phyloP scores from a whole-genome alignment of 192 early-diverging fungal species.

The Coemansia sp. region DNA sequence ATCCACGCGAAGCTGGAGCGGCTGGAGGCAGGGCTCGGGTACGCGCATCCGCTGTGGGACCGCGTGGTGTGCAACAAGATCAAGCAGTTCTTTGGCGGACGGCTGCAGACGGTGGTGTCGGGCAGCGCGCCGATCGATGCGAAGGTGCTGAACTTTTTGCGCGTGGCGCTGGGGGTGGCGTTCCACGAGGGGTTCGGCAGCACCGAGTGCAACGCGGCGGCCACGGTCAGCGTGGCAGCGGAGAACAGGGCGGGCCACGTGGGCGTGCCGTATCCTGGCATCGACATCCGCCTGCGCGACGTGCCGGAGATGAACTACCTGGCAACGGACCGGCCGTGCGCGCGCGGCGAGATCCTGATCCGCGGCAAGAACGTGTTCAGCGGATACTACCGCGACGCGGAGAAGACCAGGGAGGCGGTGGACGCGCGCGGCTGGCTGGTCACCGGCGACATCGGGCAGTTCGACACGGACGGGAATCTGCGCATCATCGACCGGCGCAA shows the following conservation, averaged over 20 bases:
- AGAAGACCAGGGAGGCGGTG: slow-evolving; percentile 75
- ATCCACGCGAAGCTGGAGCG: slow-evolving; percentile 62
- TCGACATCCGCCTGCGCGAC: slow-evolving; percentile 83
- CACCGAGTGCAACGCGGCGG: slow-evolving; percentile 46
- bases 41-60: slow-evolving; percentile 83
- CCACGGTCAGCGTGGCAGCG: slow-evolving; percentile 27
- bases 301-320: slow-evolving; percentile 90
- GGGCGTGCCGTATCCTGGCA: slow-evolving; percentile 73
- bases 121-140: slow-evolving; percentile 71
- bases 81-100: slow-evolving; percentile 73
- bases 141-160: slow-evolving; percentile 68
- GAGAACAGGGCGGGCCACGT: slow-evolving; percentile 64
- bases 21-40: slow-evolving; percentile 53
- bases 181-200: slow-evolving; percentile 60
- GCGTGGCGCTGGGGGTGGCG: slow-evolving; percentile 60
- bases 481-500: slow-evolving; percentile 84
- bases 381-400: slow-evolving; percentile 79
- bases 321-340: slow-evolving; percentile 71
- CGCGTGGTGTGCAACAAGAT: slow-evolving; percentile 83
- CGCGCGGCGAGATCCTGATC: slow-evolving; percentile 89
- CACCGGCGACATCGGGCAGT: slow-evolving; percentile 86
- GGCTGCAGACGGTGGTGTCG: slow-evolving; percentile 60
- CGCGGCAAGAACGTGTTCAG: slow-evolving; percentile 71
- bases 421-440: slow-evolving; percentile 77
- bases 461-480: slow-evolving; percentile 70